A percentile compares a stretch with the other conserved stretches of the same genome.
Evolutionary conservation across 371 early-diverging fungal species (phyloP).

Genomic region (Saksenaea vasiformis): DNA sequence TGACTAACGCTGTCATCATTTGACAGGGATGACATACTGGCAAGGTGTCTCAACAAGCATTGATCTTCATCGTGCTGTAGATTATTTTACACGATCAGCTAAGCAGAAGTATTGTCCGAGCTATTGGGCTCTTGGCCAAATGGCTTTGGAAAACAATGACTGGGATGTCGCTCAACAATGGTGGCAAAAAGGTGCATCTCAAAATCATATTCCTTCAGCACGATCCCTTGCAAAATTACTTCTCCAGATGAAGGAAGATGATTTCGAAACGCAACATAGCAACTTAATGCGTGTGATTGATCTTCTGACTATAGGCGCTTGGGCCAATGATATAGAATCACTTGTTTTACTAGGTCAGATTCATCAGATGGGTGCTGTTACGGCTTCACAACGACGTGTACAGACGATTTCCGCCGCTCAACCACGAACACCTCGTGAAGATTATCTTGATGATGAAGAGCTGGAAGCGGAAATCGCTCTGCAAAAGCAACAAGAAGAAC

Average conservation of each 20-base stretch:
- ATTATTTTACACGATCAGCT: slow-evolving; percentile 39
- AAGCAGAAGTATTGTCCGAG: slow-evolving; percentile 31
- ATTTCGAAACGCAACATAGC: background rate
- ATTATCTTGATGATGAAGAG: slow-evolving; percentile 6
- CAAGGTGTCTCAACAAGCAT: slow-evolving; percentile 11
- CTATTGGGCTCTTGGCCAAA: slow-evolving; percentile 39
- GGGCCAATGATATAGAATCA: slow-evolving; percentile 17
- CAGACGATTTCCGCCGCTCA: background rate
- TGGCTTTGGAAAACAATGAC: slow-evolving; percentile 33
- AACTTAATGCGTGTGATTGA: slow-evolving; percentile 7
- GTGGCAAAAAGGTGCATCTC: slow-evolving; percentile 33
- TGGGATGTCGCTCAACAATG: slow-evolving; percentile 32
- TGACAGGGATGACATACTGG: slow-evolving; percentile 27
- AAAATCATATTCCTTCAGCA: slow-evolving; percentile 33
- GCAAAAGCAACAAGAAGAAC: slow-evolving; percentile 33
- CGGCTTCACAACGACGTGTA: slow-evolving; percentile 3
- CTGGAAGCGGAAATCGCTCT: background rate
- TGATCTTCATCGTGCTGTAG: slow-evolving; percentile 21
- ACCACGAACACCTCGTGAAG: background rate
- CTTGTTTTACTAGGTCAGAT: slow-evolving; percentile 17
- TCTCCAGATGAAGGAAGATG: slow-evolving; percentile 4
- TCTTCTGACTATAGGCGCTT: slow-evolving; percentile 19
- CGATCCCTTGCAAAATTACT: slow-evolving; percentile 19
- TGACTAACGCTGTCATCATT: background rate
- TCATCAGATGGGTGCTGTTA: slow-evolving; percentile 13